These are phyloP conservation scores for Epithemia pelagica DNA, from an alignment of 108 stramenopile genomes.

Conservation along the genomic window DNA sequence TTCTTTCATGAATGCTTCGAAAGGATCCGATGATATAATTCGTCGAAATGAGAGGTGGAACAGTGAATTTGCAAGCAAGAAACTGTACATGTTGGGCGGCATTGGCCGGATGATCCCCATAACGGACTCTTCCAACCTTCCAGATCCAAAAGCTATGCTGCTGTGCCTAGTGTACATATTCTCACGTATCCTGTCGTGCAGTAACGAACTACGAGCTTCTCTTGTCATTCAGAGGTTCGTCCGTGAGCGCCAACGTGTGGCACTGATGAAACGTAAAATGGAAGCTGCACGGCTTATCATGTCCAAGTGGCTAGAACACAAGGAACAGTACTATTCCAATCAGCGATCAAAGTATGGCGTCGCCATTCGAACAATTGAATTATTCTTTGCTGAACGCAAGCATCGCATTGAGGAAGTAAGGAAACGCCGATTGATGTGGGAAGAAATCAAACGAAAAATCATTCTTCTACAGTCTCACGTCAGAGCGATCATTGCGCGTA, in stretches of 20 bases:
- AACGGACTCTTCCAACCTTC: slow-evolving; percentile 54
- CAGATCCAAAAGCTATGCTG: slow-evolving; percentile 78
- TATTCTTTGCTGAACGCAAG: slow-evolving; percentile 20
- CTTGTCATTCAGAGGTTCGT: slow-evolving; percentile 51
- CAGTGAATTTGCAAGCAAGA: slow-evolving; percentile 37
- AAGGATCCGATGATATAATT: neutral
- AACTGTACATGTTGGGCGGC: slow-evolving; percentile 73
- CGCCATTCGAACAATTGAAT: slow-evolving; percentile 46
- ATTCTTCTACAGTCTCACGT: slow-evolving; percentile 11
- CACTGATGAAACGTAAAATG: slow-evolving; percentile 21
- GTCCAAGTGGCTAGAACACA: slow-evolving; percentile 27
- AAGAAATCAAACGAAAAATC: slow-evolving; percentile 8
- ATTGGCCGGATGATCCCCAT: slow-evolving; percentile 76
- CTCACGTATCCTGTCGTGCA: slow-evolving; percentile 82
- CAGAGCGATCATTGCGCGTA: slow-evolving; percentile 5
- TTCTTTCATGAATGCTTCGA: slow-evolving; percentile 7
- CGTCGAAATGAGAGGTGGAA: slow-evolving; percentile 53
- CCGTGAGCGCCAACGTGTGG: slow-evolving; percentile 17
- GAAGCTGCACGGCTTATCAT: slow-evolving; percentile 36
- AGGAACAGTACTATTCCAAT: slow-evolving; percentile 30
- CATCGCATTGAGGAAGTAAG: slow-evolving; percentile 16
- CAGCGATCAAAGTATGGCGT: slow-evolving; percentile 24
- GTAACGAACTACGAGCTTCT: slow-evolving; percentile 60
- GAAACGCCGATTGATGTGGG: slow-evolving; percentile 14
- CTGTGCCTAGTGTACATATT: slow-evolving; percentile 76